phyloP scores from a whole-genome alignment of 495 filamentous ascomycete species.

The Penicillium coprophilum region DNA sequence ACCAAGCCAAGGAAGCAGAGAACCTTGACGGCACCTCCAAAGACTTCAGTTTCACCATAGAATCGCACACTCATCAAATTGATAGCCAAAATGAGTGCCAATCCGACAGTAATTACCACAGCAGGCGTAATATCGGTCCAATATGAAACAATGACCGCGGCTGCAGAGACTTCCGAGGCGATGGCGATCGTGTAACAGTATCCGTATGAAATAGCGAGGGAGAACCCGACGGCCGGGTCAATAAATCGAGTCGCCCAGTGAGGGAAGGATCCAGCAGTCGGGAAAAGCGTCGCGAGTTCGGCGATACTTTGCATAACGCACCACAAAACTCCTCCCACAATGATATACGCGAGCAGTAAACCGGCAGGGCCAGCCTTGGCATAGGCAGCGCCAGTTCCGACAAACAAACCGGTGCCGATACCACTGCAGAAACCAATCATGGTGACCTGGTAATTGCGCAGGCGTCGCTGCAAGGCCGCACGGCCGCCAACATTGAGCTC shows the following conservation, averaged over 20 bases:
- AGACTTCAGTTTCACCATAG: slow-evolving; percentile 75
- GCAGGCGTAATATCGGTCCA: slow-evolving; percentile 57
- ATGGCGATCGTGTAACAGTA: slow-evolving; percentile 60
- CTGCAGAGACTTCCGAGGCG: slow-evolving; percentile 68
- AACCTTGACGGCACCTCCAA: slow-evolving; percentile 71
- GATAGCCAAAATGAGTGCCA: slow-evolving; percentile 61
- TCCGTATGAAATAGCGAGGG: slow-evolving; percentile 56
- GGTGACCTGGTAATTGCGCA: slow-evolving; percentile 40
- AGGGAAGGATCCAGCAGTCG: slow-evolving; percentile 70
- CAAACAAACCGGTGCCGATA: slow-evolving; percentile 73
- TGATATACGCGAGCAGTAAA: slow-evolving; percentile 66
- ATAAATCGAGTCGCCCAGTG: slow-evolving; percentile 73
- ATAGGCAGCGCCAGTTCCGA: slow-evolving; percentile 70
- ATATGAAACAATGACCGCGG: slow-evolving; percentile 70
- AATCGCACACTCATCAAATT: slow-evolving; percentile 69
- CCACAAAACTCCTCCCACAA: slow-evolving; percentile 67
- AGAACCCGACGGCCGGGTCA: slow-evolving; percentile 69
- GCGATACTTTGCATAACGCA: slow-evolving; percentile 55
- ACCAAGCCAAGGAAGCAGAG: slow-evolving; percentile 70
- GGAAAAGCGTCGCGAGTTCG: slow-evolving; percentile 75
- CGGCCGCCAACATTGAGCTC: slow-evolving; percentile 41
- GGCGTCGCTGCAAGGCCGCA: slow-evolving; percentile 36
- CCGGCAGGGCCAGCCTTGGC: slow-evolving; percentile 65
- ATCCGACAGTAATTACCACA: slow-evolving; percentile 69
- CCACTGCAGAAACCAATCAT: slow-evolving; percentile 45